Percentiles rank a stretch among this genome's conserved stretches.
Evolutionary conservation across 805 yeast species (phyloP).

Genomic region (Wickerhamiella alocasiicola): DNA sequence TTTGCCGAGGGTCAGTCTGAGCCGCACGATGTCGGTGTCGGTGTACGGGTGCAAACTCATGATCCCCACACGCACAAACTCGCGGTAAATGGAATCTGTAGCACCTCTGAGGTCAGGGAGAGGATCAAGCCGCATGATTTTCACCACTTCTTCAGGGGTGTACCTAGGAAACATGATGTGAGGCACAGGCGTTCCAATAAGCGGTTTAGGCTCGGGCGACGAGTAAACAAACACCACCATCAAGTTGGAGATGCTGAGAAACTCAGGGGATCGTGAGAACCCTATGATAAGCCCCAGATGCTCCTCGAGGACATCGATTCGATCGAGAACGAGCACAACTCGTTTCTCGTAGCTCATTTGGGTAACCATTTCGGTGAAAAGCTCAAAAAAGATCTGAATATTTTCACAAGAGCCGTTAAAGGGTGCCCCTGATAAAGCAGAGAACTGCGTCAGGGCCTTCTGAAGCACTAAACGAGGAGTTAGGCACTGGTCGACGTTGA

Average conservation of each 20-base stretch:
- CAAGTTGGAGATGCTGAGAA: slow-evolving; percentile 30
- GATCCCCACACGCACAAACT: slow-evolving; percentile 33
- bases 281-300: slow-evolving; percentile 32
- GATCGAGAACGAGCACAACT: slow-evolving; percentile 40
- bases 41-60: slow-evolving; percentile 35
- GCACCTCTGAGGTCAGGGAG: background rate
- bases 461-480: slow-evolving; percentile 38
- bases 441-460: slow-evolving; percentile 32
- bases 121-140: slow-evolving; percentile 26
- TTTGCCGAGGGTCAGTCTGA: slow-evolving; percentile 20
- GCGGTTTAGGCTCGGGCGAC: slow-evolving; percentile 33
- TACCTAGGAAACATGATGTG: slow-evolving; percentile 35
- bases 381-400: slow-evolving; percentile 32
- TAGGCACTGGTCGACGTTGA: slow-evolving; percentile 39
- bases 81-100: slow-evolving; percentile 11
- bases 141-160: slow-evolving; percentile 29
- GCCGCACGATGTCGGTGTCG: slow-evolving; percentile 32
- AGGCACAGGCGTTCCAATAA: slow-evolving; percentile 33
- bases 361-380: slow-evolving; percentile 28
- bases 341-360: slow-evolving; percentile 27
- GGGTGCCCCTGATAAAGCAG: slow-evolving; percentile 24
- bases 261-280: slow-evolving; percentile 33
- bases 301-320: slow-evolving; percentile 39
- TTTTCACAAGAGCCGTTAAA: slow-evolving; percentile 29
- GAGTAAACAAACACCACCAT: slow-evolving; percentile 33